Evolutionary conservation across 306 rosid genomes (phyloP), one percentile per base, ranked within the genome.

Genomic region (Castanea crenata): DNA sequence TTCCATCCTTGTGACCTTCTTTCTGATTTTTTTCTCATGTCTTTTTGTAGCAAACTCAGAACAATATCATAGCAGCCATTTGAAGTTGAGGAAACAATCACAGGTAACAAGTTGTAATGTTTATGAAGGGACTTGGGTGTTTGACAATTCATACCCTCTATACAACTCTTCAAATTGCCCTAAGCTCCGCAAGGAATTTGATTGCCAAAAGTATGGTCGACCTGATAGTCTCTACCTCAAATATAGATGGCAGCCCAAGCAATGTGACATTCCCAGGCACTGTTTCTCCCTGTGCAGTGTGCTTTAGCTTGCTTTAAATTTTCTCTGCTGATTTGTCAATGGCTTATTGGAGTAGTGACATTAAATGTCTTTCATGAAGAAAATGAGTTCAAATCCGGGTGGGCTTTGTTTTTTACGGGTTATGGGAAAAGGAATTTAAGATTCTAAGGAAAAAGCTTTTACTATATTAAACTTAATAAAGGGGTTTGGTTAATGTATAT

Each of bases 181-280:
- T 52, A 78, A 82, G 54, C 83, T 90, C 73, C 79, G 89, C 2
- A 64, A 31, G 1, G 92, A 89, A 69, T 92, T 76, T 29, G 83
- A 92, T 54, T 92, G 97, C 68, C 41, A 78, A 19, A 85, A 82
- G 46, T 86, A 73, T 58, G 93, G 91, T 14, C 91, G 97, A 0
- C 82, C 86, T 5, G 92, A 90, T 83, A 55, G 1, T 0, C 10
- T 72, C 0, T 90, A 92, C 18, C 97, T 92, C 78, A 84, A 84
- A 19, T 92, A 78, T 73, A 56, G 91, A 63, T 92, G 97, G 97
- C 92, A 87, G 61, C 95, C 97, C n/a, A 55, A 8, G 0, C 5
- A 55, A 14, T 90, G 95, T 75, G 29, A 78, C 55, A 59, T 90
- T 15, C 91, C 97, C 75, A 92, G 93, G 97, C 90, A 71, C 57